Percentiles rank a stretch among this genome's conserved stretches.
These are phyloP conservation scores for Wickerhamomyces sp. DNA, from an alignment of 1,139 yeast genomes.

Conservation along the genomic window DNA sequence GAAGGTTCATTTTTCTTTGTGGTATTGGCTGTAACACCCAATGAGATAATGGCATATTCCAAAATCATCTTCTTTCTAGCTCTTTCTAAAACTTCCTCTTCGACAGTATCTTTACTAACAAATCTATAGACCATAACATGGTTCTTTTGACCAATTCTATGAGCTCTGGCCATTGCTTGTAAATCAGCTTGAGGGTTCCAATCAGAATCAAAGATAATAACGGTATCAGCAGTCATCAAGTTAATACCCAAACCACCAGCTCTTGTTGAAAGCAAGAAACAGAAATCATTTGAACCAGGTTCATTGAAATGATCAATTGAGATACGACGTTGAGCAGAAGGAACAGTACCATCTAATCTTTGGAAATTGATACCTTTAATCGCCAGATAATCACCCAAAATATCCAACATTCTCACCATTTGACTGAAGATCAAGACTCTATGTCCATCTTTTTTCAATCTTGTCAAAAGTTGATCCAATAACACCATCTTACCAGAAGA, in stretches of 20 bases:
- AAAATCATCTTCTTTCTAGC: conserved; percentile 97
- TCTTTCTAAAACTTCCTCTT: conserved; percentile 93
- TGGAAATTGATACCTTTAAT: conserved; percentile 91
- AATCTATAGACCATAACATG: conserved; percentile 97
- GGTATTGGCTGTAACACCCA: conserved; percentile 77
- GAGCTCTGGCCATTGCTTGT: conserved; percentile 99
- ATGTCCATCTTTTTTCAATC: conserved; percentile 90
- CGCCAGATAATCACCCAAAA: conserved; percentile 86
- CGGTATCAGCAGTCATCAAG: conserved; percentile 98
- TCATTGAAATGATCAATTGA: conserved; percentile 97
- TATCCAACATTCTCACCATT: conserved; percentile 95
- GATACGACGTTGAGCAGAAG: conserved; percentile 88
- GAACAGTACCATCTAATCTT: conserved; percentile 93
- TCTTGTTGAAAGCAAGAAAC: conserved; percentile 84
- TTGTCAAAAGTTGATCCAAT: conserved; percentile 78
- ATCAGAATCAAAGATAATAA: conserved; percentile 93
- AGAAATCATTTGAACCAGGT: conserved; percentile 89
- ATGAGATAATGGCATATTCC: conserved; percentile 93
- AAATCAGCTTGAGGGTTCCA: conserved; percentile 99
- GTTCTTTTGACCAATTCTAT: conserved; percentile 96
- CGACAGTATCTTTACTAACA: conserved; percentile 95
- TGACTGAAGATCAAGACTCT: conserved; percentile 92
- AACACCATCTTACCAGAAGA: conserved; percentile 97
- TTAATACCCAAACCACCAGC: conserved; percentile 99
- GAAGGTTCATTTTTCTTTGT: conserved; percentile 64